phyloP scores from a whole-genome alignment of 2,329 filamentous ascomycete genomes.

The Metarhizium humberi region DNA sequence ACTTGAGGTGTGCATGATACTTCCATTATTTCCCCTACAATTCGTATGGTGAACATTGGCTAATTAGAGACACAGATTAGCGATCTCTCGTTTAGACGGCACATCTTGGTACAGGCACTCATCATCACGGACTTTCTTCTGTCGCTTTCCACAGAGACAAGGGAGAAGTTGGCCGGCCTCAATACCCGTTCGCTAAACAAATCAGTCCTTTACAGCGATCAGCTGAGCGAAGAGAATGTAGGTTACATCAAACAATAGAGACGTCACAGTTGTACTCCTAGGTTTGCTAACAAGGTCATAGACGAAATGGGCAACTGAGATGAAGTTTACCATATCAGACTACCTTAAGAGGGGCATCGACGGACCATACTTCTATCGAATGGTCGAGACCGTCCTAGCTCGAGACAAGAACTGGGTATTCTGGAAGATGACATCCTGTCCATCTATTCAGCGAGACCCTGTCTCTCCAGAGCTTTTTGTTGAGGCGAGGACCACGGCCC shows the following conservation, averaged over 20 bases:
- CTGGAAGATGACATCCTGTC: constrained; percentile 95
- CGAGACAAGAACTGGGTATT: constrained; percentile 98
- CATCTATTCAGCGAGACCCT: constrained; percentile 68
- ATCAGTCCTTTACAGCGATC: constrained; percentile 72
- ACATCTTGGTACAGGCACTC: constrained; percentile 89
- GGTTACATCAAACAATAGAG: constrained; percentile 22
- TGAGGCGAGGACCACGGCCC: constrained; percentile 56
- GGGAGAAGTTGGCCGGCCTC: constrained; percentile 64
- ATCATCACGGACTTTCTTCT: constrained; percentile 93
- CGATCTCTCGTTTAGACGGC: constrained; percentile 86
- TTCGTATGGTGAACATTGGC: background rate
- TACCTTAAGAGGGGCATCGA: constrained; percentile 76
- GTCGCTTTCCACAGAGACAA: constrained; percentile 75
- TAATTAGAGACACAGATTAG: constrained; percentile 52
- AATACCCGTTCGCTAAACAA: constrained; percentile 53
- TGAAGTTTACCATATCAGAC: constrained; percentile 67
- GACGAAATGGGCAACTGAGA: constrained; percentile 76
- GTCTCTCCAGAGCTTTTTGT: constrained; percentile 61
- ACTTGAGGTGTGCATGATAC: constrained; percentile 57
- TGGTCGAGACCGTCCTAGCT: constrained; percentile 92
- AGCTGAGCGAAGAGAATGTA: constrained; percentile 77
- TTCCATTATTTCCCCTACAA: background rate
- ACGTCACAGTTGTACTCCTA: background rate
- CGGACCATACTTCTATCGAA: constrained; percentile 88
- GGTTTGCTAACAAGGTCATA: constrained; percentile 20